Conservation (phyloP, 768 basidiomycete genomes). For the Amyloporia xantha region DNA sequence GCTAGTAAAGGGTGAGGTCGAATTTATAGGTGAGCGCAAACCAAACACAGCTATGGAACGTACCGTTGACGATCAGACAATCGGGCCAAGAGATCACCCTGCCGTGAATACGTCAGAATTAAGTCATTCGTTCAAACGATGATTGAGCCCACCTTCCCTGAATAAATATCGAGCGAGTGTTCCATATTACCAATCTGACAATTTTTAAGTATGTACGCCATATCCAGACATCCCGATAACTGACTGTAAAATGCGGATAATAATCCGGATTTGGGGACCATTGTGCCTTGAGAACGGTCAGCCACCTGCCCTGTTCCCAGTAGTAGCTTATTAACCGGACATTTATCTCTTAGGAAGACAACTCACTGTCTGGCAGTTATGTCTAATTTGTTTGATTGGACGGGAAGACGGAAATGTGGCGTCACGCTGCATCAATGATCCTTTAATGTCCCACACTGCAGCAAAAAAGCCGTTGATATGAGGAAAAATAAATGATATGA, state of each 20-base stretch:
- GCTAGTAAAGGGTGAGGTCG: constrained; percentile 29
- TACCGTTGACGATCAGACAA: constrained; percentile 54
- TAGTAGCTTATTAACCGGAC: no score
- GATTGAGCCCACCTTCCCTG: constrained; percentile 50
- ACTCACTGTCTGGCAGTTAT: constrained; percentile 78
- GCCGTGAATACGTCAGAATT: neutral
- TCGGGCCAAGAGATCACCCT: constrained; percentile 67
- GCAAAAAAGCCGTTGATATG: neutral
- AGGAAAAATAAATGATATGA: no score
- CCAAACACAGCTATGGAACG: constrained; percentile 13
- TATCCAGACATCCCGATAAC: constrained; percentile 11
- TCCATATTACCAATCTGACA: constrained; percentile 71
- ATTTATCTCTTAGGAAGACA: neutral
- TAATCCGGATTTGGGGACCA: constrained; percentile 76
- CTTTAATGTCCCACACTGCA: constrained; percentile 72
- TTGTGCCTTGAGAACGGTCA: constrained; percentile 69
- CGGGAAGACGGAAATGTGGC: constrained; percentile 51
- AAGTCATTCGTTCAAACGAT: neutral
- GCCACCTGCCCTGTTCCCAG: constrained; percentile 62
- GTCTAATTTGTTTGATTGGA: constrained; percentile 56
- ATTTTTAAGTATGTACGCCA: neutral
- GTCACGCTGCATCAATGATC: constrained; percentile 39
- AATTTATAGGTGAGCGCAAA: neutral
- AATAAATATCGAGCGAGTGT: constrained; percentile 68
- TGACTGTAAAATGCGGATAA: constrained; percentile 79